Percentiles rank a stretch among this genome's conserved stretches.
These are phyloP conservation scores for Trichoderma oligosporum DNA, from an alignment of 2,329 filamentous ascomycete species.

Conservation along the genomic window DNA sequence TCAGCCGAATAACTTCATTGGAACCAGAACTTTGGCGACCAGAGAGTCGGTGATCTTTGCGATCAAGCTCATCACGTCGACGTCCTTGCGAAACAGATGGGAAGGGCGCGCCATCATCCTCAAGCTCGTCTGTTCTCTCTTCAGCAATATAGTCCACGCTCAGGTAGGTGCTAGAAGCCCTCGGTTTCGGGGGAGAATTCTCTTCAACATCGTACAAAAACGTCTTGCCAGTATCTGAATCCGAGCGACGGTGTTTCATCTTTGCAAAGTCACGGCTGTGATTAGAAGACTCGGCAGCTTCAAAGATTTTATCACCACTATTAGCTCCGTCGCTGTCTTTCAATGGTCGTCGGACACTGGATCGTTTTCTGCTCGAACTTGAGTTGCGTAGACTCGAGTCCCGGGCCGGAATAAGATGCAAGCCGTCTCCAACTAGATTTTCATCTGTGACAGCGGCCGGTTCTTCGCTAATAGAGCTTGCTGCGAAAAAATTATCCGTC, in stretches of 20 bases:
- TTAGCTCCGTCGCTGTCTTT: conserved; percentile 40
- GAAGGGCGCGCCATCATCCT: conserved; percentile 65
- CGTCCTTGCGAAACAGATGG: conserved; percentile 63
- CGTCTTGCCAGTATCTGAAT: conserved; percentile 18
- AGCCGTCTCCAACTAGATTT: conserved; percentile 33
- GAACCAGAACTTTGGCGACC: conserved; percentile 49
- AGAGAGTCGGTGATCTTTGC: conserved; percentile 43
- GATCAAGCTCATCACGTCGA: conserved; percentile 48
- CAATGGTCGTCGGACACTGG: conserved; percentile 49
- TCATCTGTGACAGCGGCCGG: conserved; percentile 29
- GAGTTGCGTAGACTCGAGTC: conserved; percentile 65
- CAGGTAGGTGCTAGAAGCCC: conserved; percentile 26
- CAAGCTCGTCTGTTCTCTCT: conserved; percentile 27
- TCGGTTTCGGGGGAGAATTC: conserved; percentile 21
- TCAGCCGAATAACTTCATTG: conserved; percentile 42
- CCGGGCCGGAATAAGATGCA: conserved; percentile 58
- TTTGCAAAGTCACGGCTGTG: conserved; percentile 23
- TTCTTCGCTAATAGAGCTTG: conserved; percentile 56
- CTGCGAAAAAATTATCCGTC: conserved; percentile 49
- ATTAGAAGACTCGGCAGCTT: conserved; percentile 37
- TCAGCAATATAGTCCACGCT: conserved; percentile 31
- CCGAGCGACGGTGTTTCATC: conserved; percentile 21
- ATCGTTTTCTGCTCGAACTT: conserved; percentile 49
- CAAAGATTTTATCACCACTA: conserved; percentile 42
- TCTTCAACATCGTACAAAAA: conserved; percentile 22